Evolutionary conservation across 2,329 filamentous ascomycete genomes (phyloP).

Genomic region (Xylaria sp.): DNA sequence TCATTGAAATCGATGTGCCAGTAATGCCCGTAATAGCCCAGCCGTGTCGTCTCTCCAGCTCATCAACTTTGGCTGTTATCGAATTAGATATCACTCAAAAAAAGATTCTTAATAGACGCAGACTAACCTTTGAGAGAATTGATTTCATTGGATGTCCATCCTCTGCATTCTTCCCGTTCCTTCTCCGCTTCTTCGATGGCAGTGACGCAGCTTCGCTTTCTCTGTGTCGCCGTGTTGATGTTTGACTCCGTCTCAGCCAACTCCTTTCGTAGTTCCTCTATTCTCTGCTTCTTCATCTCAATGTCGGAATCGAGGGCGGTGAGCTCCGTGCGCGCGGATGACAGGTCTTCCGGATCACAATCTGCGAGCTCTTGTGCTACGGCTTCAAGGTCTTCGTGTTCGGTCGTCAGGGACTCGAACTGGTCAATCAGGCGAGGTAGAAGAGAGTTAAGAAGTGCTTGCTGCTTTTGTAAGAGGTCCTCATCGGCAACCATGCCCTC

Average conservation of each 20-base stretch:
- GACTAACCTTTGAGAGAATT: constrained; percentile 76
- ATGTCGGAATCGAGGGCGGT: constrained; percentile 73
- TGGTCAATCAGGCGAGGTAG: constrained; percentile 73
- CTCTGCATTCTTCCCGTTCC: constrained; percentile 86
- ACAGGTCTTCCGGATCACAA: constrained; percentile 83
- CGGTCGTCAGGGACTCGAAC: constrained; percentile 69
- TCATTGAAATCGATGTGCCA: constrained; percentile 75
- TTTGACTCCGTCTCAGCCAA: constrained; percentile 73
- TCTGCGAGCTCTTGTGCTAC: constrained; percentile 80
- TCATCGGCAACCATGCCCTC: constrained; percentile 83
- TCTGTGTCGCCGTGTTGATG: constrained; percentile 70
- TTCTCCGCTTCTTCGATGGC: constrained; percentile 87
- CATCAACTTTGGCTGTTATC: constrained; percentile 69
- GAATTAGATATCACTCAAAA: constrained; percentile 51
- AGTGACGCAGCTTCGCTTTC: constrained; percentile 75
- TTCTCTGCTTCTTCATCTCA: constrained; percentile 72
- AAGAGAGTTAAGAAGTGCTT: constrained; percentile 72
- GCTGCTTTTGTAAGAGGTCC: constrained; percentile 71
- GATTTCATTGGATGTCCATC: constrained; percentile 88
- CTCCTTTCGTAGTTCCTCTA: constrained; percentile 74
- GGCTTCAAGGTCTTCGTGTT: constrained; percentile 75
- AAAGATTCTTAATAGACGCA: not conserved
- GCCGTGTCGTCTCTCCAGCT: constrained; percentile 72
- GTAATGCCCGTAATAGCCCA: constrained; percentile 77
- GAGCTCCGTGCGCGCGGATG: constrained; percentile 76